A percentile compares a stretch with the other conserved stretches of the same genome.
phyloP scores from a whole-genome alignment of 352 stramenopile species.

The Globisporangium abappressorium region DNA sequence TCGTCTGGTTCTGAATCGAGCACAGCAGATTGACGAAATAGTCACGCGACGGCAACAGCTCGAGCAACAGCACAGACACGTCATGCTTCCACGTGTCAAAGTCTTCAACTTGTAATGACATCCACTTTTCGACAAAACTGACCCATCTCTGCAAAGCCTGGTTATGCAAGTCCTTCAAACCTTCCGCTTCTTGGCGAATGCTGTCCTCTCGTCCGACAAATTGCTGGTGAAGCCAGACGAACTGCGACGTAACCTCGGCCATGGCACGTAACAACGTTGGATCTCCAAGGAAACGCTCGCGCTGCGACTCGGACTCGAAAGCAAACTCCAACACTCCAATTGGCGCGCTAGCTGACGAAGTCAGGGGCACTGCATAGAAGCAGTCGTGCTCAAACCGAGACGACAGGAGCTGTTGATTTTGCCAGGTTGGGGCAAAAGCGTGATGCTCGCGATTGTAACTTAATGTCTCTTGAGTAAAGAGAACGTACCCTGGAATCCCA shows the following conservation, averaged over 20 bases:
- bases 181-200: background rate
- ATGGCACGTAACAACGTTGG: background rate
- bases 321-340: slow-evolving; percentile 16
- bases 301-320: slow-evolving; percentile 14
- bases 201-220: background rate
- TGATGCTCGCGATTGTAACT: slow-evolving; percentile 10
- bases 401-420: background rate
- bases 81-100: slow-evolving; percentile 9
- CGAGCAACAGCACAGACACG: background rate
- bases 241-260: background rate
- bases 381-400: background rate
- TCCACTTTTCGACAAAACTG: slow-evolving; percentile 12
- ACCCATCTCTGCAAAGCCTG: slow-evolving; percentile 8
- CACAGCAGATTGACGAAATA: slow-evolving; percentile 13
- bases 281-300: slow-evolving; percentile 10
- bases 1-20: background rate
- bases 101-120: background rate
- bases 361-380: slow-evolving; percentile 9
- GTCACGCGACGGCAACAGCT: slow-evolving; percentile 2
- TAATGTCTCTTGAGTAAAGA: slow-evolving; percentile 9
- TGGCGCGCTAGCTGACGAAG: background rate
- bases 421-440: slow-evolving; percentile 1
- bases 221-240: background rate
- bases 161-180: background rate
- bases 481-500: slow-evolving; percentile 9